A percentile compares a stretch with the other conserved stretches of the same genome.
These are phyloP conservation scores for Carex pumila DNA, from an alignment of 176 grass and related monocot species.

Conservation along the genomic window DNA sequence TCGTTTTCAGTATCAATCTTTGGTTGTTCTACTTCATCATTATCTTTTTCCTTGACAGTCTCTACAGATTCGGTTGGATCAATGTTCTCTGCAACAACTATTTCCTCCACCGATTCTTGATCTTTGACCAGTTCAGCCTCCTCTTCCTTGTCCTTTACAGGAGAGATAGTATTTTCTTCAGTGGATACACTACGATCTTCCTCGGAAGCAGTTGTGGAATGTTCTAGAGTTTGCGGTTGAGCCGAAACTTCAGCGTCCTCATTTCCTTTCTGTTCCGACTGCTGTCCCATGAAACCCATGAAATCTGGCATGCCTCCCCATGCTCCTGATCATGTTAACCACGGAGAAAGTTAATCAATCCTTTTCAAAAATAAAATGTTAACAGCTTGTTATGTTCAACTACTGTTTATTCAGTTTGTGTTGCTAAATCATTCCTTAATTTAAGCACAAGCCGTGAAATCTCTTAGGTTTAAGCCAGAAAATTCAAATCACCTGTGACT, in stretches of 20 bases:
- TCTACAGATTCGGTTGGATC: conserved; percentile 10
- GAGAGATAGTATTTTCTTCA: conserved; percentile 20
- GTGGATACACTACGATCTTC: conserved; percentile 32
- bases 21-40: conserved; percentile 33
- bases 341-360: background rate
- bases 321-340: conserved; percentile 14
- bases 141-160: conserved; percentile 18
- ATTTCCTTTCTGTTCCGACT: conserved; percentile 34
- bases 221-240: conserved; percentile 24
- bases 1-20: conserved; percentile 25
- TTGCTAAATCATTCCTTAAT: background rate
- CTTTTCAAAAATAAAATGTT: background rate
- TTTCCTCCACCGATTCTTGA: conserved; percentile 17
- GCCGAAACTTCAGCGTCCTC: conserved; percentile 36
- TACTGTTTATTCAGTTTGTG: background rate
- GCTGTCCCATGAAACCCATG: conserved; percentile 80
- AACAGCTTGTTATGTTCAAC: background rate
- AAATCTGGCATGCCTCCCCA: conserved; percentile 32
- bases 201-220: conserved; percentile 24
- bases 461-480: background rate
- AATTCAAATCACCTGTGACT: background rate
- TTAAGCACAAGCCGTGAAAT: background rate
- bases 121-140: conserved; percentile 13
- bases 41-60: conserved; percentile 24
- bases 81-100: conserved; percentile 20